phyloP scores from a whole-genome alignment of 306 rosid species.

The Quercus suber region DNA sequence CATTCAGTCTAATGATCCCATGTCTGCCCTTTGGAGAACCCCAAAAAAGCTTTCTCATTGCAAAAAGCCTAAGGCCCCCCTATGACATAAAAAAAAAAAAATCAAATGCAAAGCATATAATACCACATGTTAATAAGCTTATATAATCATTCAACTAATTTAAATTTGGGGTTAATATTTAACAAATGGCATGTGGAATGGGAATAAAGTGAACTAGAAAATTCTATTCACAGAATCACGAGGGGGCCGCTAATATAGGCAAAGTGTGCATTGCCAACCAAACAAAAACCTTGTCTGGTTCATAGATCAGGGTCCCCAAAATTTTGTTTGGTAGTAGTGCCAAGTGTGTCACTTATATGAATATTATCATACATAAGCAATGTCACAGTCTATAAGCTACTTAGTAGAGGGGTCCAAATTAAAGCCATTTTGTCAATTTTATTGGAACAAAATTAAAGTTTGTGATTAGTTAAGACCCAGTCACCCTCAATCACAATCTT shows the following conservation, averaged over 20 bases:
- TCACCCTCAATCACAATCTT: neutral
- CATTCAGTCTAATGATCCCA: too few species aligned
- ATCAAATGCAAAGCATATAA: too few species aligned
- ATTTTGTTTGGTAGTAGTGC: slow-evolving; percentile 3
- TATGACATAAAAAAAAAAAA: too few species aligned
- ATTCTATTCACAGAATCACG: slow-evolving; percentile 2
- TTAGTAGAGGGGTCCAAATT: neutral
- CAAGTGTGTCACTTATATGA: neutral
- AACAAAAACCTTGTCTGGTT: slow-evolving; percentile 1
- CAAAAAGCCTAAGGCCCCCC: too few species aligned
- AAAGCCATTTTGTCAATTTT: neutral
- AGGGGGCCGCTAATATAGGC: neutral
- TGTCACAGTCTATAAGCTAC: slow-evolving; percentile 1
- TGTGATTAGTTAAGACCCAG: neutral
- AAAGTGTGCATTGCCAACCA: neutral
- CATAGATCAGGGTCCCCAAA: slow-evolving; percentile 8
- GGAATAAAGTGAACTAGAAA: slow-evolving; percentile 5
- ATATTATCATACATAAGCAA: neutral
- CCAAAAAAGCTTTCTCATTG: too few species aligned
- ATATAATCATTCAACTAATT: too few species aligned
- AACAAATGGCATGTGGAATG: slow-evolving; percentile 7
- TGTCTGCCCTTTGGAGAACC: too few species aligned
- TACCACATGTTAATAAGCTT: too few species aligned
- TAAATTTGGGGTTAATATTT: too few species aligned
- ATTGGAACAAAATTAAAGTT: neutral